A percentile compares a stretch with the other conserved stretches of the same genome.
Evolutionary conservation across 2,329 filamentous ascomycete genomes (phyloP).

Genomic region (Curvularia eragrostidis): DNA sequence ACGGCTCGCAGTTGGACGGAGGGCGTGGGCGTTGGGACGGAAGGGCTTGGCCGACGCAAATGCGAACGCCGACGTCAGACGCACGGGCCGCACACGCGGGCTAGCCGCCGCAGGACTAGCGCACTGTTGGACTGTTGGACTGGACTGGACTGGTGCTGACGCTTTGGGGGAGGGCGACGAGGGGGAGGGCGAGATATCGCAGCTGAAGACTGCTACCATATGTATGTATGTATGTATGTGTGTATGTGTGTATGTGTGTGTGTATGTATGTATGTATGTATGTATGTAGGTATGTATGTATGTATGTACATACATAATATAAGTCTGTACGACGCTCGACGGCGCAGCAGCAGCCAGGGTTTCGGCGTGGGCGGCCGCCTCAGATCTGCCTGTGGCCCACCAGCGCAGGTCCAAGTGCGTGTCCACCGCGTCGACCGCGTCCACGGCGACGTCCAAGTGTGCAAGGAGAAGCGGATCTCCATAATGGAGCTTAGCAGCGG

Average conservation of each 20-base stretch:
- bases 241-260: no score
- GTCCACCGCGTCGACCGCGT: no score
- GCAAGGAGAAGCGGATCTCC: conserved; percentile 14
- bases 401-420: no score
- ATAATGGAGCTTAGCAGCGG: neutral
- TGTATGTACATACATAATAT: no score
- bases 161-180: neutral
- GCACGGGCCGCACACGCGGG: conserved; percentile 24
- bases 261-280: no score
- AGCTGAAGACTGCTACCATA: no score
- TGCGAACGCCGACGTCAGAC: conserved; percentile 37
- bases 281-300: no score
- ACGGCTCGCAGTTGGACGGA: conserved; percentile 25
- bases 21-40: conserved; percentile 21
- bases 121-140: conserved; percentile 7
- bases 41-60: conserved; percentile 23
- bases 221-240: no score
- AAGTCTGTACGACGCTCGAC: no score
- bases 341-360: neutral
- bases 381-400: neutral
- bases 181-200: no score
- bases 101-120: conserved; percentile 7
- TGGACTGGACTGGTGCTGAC: conserved; percentile 19
- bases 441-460: no score
- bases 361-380: neutral